Base-by-base conservation (phyloP, 2,329 filamentous ascomycete species). In the Fusarium sp. region DNA sequence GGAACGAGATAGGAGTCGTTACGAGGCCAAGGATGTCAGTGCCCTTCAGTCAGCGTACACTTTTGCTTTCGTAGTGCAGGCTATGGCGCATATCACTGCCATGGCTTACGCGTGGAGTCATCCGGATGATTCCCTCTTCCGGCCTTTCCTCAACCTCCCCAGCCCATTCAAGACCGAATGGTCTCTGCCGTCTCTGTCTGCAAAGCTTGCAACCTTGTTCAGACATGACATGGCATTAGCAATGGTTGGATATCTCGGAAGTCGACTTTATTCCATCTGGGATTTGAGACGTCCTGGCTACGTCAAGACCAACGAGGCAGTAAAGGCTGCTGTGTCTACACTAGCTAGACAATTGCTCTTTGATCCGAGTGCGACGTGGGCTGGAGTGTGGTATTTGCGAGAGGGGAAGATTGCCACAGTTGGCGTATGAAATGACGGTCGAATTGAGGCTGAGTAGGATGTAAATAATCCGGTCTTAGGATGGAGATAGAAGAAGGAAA, bases 371-470 rank as follows among this genome's bases (percentile, higher is more conserved):
- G 14, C 54, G 24, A 45, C 45, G 14, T 62, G 36, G 39, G 15
- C 33, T 22, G 20, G 26, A 4, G 9, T 26, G 1, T 28, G 15
- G n/a, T 39, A 55, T 10, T 40, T 17, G 17, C 10, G 11, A 38
- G 17, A 45, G 11, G 15, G 2, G 5, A 31, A 40, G 14, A 58
- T 10, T 11, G 11, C 6, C 13, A 14, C 40, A 20, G 14, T 11
- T 54, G 22, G 31, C 40, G 36, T 33, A n/a, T 42, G 38, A 40
- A 34, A 5, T 15, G 14, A 13, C 28, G 24, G 38, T 39, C 28
- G 33, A 33, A 14, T 17, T 22, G 55, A 52, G 58, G 55, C 58
- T 61, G 38, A 43, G 55, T 20, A 28, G 26, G 6, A 26, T 26
- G 26, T 9, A 26, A 26, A 26, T 6, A 9, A 10, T 28, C 10